Percentiles rank a stretch among this genome's conserved stretches.
phyloP scores from a whole-genome alignment of 257 asterid genomes.

The Thymus mandschuricus region DNA sequence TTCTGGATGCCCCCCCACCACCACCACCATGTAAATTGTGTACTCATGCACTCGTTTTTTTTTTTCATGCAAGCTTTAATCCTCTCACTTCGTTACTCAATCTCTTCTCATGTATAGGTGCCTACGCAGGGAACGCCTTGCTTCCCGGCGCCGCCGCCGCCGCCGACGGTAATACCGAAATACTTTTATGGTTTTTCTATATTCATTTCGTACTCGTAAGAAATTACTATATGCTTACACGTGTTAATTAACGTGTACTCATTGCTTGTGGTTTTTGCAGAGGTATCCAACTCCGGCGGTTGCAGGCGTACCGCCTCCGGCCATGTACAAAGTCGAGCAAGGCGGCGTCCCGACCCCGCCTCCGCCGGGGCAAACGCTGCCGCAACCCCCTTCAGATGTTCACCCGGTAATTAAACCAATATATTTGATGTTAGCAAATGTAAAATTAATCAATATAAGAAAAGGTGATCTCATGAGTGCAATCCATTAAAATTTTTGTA shows the following conservation, averaged over 20 bases:
- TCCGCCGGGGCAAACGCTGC: slow-evolving; percentile 49
- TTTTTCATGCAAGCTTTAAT: neutral
- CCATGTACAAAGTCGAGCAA: slow-evolving; percentile 62
- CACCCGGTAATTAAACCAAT: slow-evolving; percentile 54
- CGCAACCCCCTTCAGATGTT: slow-evolving; percentile 65
- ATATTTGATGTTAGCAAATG: too few species aligned
- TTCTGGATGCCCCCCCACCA: slow-evolving; percentile 69
- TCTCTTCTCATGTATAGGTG: slow-evolving; percentile 36
- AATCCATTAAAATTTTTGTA: too few species aligned
- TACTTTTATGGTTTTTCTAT: too few species aligned
- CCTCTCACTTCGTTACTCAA: too few species aligned
- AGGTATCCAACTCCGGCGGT: slow-evolving; percentile 56
- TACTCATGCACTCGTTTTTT: neutral
- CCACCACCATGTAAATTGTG: slow-evolving; percentile 56
- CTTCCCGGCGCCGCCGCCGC: slow-evolving; percentile 56
- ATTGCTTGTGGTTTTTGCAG: slow-evolving; percentile 34
- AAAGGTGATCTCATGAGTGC: too few species aligned
- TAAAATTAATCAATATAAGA: too few species aligned
- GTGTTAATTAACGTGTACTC: neutral
- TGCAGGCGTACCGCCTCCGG: slow-evolving; percentile 49
- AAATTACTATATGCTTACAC: neutral
- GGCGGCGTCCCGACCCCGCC: slow-evolving; percentile 35
- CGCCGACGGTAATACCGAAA: slow-evolving; percentile 45
- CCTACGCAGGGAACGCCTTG: slow-evolving; percentile 66
- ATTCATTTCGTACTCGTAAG: too few species aligned